Conservation (phyloP, 2,329 filamentous ascomycete species). For the Aureobasidium namibiae region DNA sequence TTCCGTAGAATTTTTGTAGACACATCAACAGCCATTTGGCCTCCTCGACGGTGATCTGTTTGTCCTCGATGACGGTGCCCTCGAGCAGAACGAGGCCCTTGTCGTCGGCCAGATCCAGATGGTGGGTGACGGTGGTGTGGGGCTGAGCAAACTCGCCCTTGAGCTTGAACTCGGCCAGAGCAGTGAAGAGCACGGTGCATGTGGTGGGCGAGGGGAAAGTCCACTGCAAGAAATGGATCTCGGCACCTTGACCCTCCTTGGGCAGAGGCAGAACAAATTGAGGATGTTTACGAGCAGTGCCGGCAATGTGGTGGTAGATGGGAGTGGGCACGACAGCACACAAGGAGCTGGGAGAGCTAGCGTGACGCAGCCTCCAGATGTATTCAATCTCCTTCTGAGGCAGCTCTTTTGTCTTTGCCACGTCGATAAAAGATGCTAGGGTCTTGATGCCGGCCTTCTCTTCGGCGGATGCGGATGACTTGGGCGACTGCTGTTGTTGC, state of each 20-base stretch:
- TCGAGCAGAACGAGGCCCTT: conserved; percentile 81
- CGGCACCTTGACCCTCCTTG: conserved; percentile 59
- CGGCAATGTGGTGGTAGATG: conserved; percentile 66
- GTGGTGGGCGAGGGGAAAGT: conserved; percentile 65
- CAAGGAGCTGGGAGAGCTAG: conserved; percentile 62
- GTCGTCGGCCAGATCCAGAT: conserved; percentile 66
- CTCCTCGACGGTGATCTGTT: conserved; percentile 69
- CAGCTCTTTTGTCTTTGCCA: conserved; percentile 65
- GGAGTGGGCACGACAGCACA: conserved; percentile 70
- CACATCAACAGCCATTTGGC: conserved; percentile 89
- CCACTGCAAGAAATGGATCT: conserved; percentile 97
- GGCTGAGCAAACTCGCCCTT: conserved; percentile 83
- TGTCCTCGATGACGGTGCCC: conserved; percentile 66
- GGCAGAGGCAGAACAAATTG: conserved; percentile 88
- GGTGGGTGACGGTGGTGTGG: conserved; percentile 90
- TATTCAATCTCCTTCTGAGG: conserved; percentile 75
- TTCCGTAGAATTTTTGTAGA: conserved; percentile 82
- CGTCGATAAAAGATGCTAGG: conserved; percentile 63
- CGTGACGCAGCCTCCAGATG: conserved; percentile 85
- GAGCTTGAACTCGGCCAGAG: conserved; percentile 85
- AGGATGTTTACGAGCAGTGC: conserved; percentile 64
- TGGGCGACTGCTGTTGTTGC: conserved; percentile 21
- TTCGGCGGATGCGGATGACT: conserved; percentile 22
- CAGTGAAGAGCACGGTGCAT: conserved; percentile 72
- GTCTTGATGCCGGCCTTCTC: conserved; percentile 50